These are phyloP conservation scores for Trametes versicolor DNA, from an alignment of 1,284 basidiomycete species.

Conservation along the genomic window DNA sequence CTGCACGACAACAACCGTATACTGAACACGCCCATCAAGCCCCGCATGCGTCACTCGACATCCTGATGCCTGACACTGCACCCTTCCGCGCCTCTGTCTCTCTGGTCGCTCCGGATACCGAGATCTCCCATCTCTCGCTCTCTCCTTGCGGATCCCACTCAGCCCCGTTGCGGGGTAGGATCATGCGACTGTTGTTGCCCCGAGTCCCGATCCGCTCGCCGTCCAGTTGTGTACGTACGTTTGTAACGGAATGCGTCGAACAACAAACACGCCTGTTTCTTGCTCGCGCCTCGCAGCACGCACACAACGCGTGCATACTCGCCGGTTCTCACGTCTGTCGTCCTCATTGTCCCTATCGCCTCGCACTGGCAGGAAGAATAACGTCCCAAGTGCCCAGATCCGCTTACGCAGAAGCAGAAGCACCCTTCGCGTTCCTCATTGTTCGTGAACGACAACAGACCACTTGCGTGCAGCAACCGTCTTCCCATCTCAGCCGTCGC, in stretches of 20 bases:
- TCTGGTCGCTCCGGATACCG: conserved; percentile 14
- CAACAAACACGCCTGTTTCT: conserved; percentile 5
- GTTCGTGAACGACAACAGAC: neutral
- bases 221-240: neutral
- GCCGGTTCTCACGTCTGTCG: neutral
- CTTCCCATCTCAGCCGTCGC: neutral
- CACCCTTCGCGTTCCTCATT: neutral
- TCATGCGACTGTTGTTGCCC: conserved; percentile 7
- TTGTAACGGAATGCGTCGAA: neutral
- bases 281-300: conserved; percentile 1
- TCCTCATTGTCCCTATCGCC: conserved; percentile 13
- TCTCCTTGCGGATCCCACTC: conserved; percentile 15
- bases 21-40: conserved; percentile 25
- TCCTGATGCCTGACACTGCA: neutral
- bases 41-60: conserved; percentile 3
- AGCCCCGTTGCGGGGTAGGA: conserved; percentile 16
- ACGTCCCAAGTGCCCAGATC: neutral
- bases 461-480: neutral
- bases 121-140: conserved; percentile 3
- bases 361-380: neutral
- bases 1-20: neutral
- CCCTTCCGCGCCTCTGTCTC: neutral
- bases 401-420: neutral
- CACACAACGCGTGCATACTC: neutral
- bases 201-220: conserved; percentile 19